A percentile compares a stretch with the other conserved stretches of the same genome.
Conservation (phyloP, 2,329 filamentous ascomycete genomes). For the Venturiaceae sp. region DNA sequence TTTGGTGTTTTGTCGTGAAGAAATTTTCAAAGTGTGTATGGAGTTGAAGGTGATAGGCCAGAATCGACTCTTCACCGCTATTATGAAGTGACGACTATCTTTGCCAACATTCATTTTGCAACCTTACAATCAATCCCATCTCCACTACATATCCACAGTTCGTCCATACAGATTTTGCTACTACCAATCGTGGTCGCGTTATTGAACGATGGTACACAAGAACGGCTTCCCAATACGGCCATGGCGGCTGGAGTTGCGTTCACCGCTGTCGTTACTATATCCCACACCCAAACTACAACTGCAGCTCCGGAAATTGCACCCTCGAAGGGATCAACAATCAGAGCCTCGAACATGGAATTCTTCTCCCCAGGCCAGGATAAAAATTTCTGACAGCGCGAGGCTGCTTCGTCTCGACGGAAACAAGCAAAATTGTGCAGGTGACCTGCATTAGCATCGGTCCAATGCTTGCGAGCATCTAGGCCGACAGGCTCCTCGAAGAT, state of each 20-base stretch:
- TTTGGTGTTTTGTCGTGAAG: neutral
- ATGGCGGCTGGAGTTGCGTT: neutral
- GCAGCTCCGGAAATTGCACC: neutral
- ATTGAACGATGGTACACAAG: neutral
- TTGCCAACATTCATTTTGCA: neutral
- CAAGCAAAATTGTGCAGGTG: neutral
- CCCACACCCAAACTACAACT: neutral
- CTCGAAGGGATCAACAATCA: neutral
- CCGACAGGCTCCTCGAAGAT: neutral
- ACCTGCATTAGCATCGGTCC: neutral
- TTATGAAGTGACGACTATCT: neutral
- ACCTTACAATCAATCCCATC: neutral
- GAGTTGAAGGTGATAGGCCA: neutral
- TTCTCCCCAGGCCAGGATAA: neutral
- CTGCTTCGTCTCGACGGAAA: neutral
- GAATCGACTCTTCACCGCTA: neutral
- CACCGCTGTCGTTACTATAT: neutral
- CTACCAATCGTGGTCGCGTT: neutral
- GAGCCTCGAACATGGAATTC: neutral
- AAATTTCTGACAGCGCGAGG: neutral
- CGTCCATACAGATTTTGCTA: neutral
- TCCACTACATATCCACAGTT: neutral
- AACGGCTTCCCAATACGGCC: neutral
- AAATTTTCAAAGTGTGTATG: conserved; percentile 4
- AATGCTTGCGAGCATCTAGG: neutral